Evolutionary conservation across 306 rosid species (phyloP), one percentile per base, ranked within the genome.

Genomic region (Prunus salicina): DNA sequence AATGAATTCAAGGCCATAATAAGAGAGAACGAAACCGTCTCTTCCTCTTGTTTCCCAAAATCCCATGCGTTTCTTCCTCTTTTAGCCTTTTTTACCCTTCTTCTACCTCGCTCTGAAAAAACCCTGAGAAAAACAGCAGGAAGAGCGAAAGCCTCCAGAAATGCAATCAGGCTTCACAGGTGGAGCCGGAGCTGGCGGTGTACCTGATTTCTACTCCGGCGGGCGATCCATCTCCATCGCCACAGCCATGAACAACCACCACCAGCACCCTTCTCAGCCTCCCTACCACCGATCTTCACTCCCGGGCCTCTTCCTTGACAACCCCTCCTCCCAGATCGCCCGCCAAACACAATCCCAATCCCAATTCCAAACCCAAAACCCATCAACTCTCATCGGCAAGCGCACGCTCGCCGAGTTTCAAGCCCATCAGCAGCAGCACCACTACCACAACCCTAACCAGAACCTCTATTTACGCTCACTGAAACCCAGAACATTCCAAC

Each of bases 161-260:
- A 90, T 93, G 76, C 92, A 91, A 66, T 89, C 97, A n/a, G 93
- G 97, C 22, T 92, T 82, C 84, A 52, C 90, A 53, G 89, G 86
- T 32, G 91, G 92, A 1, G 63, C 49, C 30, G 91, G 87, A 20
- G 91, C 88, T 2, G 88, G 91, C 0, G 51, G 84, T 5, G 53
- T 86, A 3, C 83, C 97, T 0, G 97, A 90, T 8, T 81, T 82
- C 41, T 92, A 78, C 80, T 51, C 79, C 16, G 82, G 85, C 25
- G 80, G 88, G 63, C 80, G 96, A 90, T 87, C 97, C 64, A 74
- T 76, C 19, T 14, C 41, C 65, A 60, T 60, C 65, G 73, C 78
- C 32, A 25, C 75, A 76, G 74, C 86, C 80, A 84, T 86, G 85
- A 57, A 79, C 49, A 76, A 13, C 73, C 55, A 15, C 64, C 64